Percentiles rank a stretch among this genome's conserved stretches.
Evolutionary conservation across 345 rosid species (phyloP).

Genomic region (Eucalyptus marginata): DNA sequence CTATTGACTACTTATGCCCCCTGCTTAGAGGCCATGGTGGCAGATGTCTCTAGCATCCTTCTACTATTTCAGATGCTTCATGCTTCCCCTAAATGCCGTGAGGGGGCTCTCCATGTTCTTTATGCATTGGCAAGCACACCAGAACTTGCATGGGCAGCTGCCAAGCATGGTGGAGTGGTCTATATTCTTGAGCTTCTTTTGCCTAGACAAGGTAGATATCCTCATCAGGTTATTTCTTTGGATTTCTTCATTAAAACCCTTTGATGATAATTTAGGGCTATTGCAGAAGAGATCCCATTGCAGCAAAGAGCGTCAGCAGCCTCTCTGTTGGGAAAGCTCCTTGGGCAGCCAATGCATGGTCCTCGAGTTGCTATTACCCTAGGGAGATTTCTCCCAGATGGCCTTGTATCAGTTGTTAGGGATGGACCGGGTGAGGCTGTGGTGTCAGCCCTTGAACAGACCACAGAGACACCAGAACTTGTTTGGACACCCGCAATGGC

Average conservation of each 20-base stretch:
- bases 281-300: constrained; percentile 87
- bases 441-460: constrained; percentile 80
- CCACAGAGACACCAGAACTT: constrained; percentile 96
- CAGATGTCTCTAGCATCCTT: constrained; percentile 96
- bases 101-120: constrained; percentile 95
- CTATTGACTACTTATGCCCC: constrained; percentile 91
- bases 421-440: constrained; percentile 99
- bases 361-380: constrained; percentile 97
- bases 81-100: constrained; percentile 77
- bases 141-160: constrained; percentile 99
- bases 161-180: constrained; percentile 97
- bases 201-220: constrained; percentile 69
- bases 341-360: constrained; percentile 99
- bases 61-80: constrained; percentile 98
- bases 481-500: constrained; percentile 99
- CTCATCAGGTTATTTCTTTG: neutral
- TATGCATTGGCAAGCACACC: constrained; percentile 98
- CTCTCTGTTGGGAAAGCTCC: constrained; percentile 90
- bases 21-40: constrained; percentile 99
- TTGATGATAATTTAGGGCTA: constrained; percentile 6
- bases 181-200: constrained; percentile 94
- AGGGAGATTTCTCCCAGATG: constrained; percentile 97
- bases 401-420: constrained; percentile 82
- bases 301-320: constrained; percentile 98
- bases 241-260: neutral